These are phyloP conservation scores for Mycena capillaripes DNA, from an alignment of 768 basidiomycete species.

Conservation along the genomic window DNA sequence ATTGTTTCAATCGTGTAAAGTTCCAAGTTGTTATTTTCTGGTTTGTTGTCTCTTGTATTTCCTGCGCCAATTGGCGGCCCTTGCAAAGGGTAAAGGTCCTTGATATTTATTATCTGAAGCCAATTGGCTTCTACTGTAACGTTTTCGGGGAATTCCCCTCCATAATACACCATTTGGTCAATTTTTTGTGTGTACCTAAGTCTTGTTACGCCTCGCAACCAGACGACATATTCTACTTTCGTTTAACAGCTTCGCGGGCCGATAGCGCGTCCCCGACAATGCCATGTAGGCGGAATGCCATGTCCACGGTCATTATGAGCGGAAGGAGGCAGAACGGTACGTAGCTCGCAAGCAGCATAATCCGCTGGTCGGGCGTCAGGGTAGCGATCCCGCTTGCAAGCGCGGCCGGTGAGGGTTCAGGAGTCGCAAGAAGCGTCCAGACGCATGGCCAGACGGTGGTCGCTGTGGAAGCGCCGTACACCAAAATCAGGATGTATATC, in stretches of 20 bases:
- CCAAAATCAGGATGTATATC: constrained; percentile 74
- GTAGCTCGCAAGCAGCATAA: constrained; percentile 76
- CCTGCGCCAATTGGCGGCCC: neutral
- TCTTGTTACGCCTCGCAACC: neutral
- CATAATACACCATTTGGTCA: constrained; percentile 51
- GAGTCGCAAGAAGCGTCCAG: constrained; percentile 67
- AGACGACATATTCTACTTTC: constrained; percentile 39
- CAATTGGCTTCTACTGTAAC: constrained; percentile 5
- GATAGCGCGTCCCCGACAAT: constrained; percentile 47
- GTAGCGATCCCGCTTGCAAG: constrained; percentile 47
- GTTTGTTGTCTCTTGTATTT: neutral
- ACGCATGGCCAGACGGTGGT: constrained; percentile 86
- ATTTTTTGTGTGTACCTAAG: too few species aligned
- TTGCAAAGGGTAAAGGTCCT: neutral
- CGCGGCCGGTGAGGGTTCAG: constrained; percentile 45
- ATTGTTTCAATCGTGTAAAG: neutral
- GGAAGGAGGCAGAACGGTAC: constrained; percentile 84
- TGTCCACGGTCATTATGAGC: constrained; percentile 79
- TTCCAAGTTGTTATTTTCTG: neutral
- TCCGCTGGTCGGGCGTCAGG: constrained; percentile 65
- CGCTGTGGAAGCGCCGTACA: constrained; percentile 83
- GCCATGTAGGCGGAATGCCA: constrained; percentile 60
- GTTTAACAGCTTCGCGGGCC: constrained; percentile 44
- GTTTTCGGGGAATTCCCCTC: constrained; percentile 2
- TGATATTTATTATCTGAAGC: neutral